Conservation (phyloP, 2,329 filamentous ascomycete species). For the Aureobasidium sp. region DNA sequence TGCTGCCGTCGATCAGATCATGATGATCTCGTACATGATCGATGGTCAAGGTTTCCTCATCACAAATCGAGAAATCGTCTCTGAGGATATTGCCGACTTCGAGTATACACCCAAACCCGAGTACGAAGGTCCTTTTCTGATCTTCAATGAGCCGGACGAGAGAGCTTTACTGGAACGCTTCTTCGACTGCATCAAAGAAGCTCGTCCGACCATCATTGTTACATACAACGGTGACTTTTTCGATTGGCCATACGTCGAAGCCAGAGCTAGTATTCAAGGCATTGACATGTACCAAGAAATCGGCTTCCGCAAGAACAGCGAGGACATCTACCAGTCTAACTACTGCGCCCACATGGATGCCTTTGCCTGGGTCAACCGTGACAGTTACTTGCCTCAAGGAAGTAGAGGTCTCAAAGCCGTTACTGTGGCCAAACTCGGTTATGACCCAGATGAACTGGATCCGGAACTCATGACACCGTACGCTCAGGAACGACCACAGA, state of each 20-base stretch:
- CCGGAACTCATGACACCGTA: slow-evolving; percentile 92
- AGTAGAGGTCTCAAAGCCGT: slow-evolving; percentile 96
- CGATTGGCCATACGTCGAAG: slow-evolving; percentile 98
- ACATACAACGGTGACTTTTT: slow-evolving; percentile 99
- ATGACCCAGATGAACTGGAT: slow-evolving; percentile 95
- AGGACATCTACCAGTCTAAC: slow-evolving; percentile 93
- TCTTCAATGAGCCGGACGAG: slow-evolving; percentile 96
- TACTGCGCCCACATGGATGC: slow-evolving; percentile 99
- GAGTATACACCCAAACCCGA: slow-evolving; percentile 97
- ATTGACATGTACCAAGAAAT: slow-evolving; percentile 99
- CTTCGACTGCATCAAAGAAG: slow-evolving; percentile 91
- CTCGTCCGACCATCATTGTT: slow-evolving; percentile 88
- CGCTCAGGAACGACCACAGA: slow-evolving; percentile 83
- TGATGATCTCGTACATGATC: slow-evolving; percentile 99
- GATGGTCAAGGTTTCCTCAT: slow-evolving; percentile 96
- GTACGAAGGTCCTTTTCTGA: slow-evolving; percentile 90
- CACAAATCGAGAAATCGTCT: slow-evolving; percentile 95
- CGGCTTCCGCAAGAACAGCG: slow-evolving; percentile 87
- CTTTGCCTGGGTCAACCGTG: slow-evolving; percentile 97
- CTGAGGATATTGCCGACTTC: slow-evolving; percentile 93
- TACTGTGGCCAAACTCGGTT: slow-evolving; percentile 93
- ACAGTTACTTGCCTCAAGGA: slow-evolving; percentile 94
- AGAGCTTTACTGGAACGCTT: slow-evolving; percentile 82
- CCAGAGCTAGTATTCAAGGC: slow-evolving; percentile 82
- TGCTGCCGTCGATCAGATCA: slow-evolving; percentile 86